Conservation (phyloP, 805 yeast species). For the Scheffersomyces ergatensis region DNA sequence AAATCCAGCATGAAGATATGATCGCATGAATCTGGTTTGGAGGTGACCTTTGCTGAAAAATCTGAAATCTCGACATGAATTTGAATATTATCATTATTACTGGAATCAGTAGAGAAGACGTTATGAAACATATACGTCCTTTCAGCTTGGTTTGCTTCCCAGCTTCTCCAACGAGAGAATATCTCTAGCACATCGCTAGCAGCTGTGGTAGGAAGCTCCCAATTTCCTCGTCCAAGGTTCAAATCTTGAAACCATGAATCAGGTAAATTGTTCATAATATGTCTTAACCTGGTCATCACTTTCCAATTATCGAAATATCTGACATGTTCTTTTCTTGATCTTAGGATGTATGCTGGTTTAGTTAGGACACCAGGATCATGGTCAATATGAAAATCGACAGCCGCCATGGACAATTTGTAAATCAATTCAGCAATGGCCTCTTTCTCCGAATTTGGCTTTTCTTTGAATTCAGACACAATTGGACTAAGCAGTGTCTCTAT, state of each 20-base stretch:
- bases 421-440: conserved; percentile 34
- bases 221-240: conserved; percentile 28
- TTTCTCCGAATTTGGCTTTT: conserved; percentile 9
- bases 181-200: conserved; percentile 51
- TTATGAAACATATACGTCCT: conserved; percentile 16
- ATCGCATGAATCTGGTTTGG: background rate
- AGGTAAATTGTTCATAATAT: conserved; percentile 63
- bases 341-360: conserved; percentile 77
- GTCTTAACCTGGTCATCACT: conserved; percentile 73
- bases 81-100: background rate
- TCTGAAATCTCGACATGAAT: background rate
- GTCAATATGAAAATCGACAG: conserved; percentile 46
- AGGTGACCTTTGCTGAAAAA: background rate
- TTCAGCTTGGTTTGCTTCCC: conserved; percentile 65
- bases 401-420: conserved; percentile 39
- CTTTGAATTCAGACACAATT: conserved; percentile 14
- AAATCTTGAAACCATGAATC: conserved; percentile 41
- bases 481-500: conserved; percentile 11
- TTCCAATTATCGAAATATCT: conserved; percentile 88
- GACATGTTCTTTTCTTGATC: conserved; percentile 71
- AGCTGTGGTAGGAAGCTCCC: conserved; percentile 53
- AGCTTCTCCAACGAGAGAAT: conserved; percentile 81
- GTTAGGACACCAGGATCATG: conserved; percentile 91
- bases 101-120: conserved; percentile 6
- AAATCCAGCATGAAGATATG: background rate